Evolutionary conservation across 106 monocot genomes (phyloP), one percentile per base, ranked within the genome.

Genomic region (Dioscorea alata): DNA sequence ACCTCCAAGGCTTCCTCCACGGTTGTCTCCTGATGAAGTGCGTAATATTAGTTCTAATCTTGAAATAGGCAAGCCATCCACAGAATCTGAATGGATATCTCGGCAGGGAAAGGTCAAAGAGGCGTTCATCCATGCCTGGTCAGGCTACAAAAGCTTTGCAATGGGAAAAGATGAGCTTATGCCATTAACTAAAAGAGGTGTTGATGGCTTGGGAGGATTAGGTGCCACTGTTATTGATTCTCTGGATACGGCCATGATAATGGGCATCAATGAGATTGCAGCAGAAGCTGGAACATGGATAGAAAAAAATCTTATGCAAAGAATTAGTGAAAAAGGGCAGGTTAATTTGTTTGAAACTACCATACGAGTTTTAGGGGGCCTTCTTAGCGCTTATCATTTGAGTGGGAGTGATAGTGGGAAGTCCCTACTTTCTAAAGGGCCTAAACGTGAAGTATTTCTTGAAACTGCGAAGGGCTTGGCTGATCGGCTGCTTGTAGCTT

Each of bases 281-380:
- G 78, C 75, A 25, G 91, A 91, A 73, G 91, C 91, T 60, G 83
- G 76, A 68, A 59, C 9, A 4, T 96, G 91, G 95, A 78, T 96
- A 65, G 88, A 96, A 73, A 69, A 82, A 13, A 49, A 91, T 61
- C 73, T 96, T 54, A 67, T 75, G 23, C 78, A 88, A 72, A 88
- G 84, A 75, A 84, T 96, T 49, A 80, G 67, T 50, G 20, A 60
- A 16, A 96, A 88, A 77, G 95, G 95, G 57, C 91, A 96, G 72
- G 95, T 91, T 49, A 96, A 96, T 77, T 69, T 96, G 63, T 96
- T 96, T 80, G 95, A 96, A 76, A 96, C 95, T 22, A 96, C 95
- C 10, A 96, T 91, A 24, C 85, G 95, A 75, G 81, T 96, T 70
- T 78, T 96, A 73, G 95, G 95, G 21, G 95, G 95, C 2, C 81